Percentiles rank a stretch among this genome's conserved stretches.
phyloP scores from a whole-genome alignment of 108 stramenopile genomes.

The Fragilariopsis cylindrus region DNA sequence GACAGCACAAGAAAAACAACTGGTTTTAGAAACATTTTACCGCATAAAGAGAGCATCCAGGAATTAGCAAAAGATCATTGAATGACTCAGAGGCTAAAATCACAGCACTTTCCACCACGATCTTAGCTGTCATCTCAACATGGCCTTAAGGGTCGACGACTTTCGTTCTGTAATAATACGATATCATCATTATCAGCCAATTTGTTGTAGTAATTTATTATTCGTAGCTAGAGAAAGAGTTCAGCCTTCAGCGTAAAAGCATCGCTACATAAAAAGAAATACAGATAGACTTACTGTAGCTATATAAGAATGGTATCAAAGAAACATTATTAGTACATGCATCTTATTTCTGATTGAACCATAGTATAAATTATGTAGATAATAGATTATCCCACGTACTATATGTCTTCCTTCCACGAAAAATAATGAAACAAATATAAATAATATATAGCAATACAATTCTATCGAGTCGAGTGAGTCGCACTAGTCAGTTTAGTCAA shows the following conservation, averaged over 20 bases:
- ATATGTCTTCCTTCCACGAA: too few relatives aligned
- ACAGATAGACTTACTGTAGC: not conserved
- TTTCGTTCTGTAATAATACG: not conserved
- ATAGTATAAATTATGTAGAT: not conserved
- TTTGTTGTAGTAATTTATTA: not conserved
- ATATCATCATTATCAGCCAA: not conserved
- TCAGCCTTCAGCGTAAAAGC: not conserved
- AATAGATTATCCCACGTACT: not conserved
- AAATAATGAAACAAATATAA: too few relatives aligned
- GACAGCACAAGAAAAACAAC: slow-evolving; percentile 34
- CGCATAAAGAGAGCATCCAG: slow-evolving; percentile 71
- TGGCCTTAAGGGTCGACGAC: slow-evolving; percentile 45
- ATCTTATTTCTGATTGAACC: not conserved
- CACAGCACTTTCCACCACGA: slow-evolving; percentile 60
- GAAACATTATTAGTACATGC: not conserved
- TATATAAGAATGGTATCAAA: not conserved
- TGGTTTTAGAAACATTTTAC: slow-evolving; percentile 76
- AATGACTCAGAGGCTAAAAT: slow-evolving; percentile 71
- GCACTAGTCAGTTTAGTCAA: too few relatives aligned
- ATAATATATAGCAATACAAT: too few relatives aligned
- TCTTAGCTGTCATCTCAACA: slow-evolving; percentile 56
- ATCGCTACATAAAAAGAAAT: not conserved
- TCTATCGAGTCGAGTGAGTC: too few relatives aligned
- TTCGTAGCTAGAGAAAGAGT: not conserved
- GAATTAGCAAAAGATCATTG: slow-evolving; percentile 45